Percentiles rank a stretch among this genome's conserved stretches.
Conservation (phyloP, 176 grass and related monocot genomes). For the Oryza meyeriana region DNA sequence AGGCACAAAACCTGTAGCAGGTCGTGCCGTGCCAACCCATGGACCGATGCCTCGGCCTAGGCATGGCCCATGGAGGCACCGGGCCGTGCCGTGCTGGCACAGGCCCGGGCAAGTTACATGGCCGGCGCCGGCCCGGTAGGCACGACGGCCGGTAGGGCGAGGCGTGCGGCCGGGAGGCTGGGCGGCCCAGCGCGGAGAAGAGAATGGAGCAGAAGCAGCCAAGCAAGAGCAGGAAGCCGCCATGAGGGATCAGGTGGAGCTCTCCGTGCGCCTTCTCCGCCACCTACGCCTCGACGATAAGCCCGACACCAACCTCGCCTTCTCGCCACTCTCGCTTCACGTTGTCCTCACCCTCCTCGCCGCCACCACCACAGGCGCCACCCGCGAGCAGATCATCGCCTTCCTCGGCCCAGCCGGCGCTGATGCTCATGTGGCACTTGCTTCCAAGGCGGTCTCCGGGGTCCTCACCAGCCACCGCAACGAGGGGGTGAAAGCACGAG, state of each 20-base stretch:
- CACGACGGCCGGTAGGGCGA: too few relatives aligned
- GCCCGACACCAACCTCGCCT: neutral
- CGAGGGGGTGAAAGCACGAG: neutral
- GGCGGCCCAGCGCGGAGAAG: too few relatives aligned
- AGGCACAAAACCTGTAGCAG: too few relatives aligned
- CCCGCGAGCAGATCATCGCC: slow-evolving; percentile 7
- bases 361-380: neutral
- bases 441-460: neutral
- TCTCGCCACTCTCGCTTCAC: slow-evolving; percentile 23
- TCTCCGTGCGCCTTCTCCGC: slow-evolving; percentile 7
- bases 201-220: too few relatives aligned
- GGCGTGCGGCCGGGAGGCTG: too few relatives aligned
- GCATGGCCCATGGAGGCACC: too few relatives aligned
- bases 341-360: slow-evolving; percentile 20
- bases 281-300: neutral
- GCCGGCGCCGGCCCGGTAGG: too few relatives aligned
- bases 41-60: too few relatives aligned
- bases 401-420: slow-evolving; percentile 22
- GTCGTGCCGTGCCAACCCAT: too few relatives aligned
- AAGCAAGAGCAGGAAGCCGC: too few relatives aligned
- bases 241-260: neutral
- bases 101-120: too few relatives aligned
- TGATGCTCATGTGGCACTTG: neutral
- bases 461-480: neutral
- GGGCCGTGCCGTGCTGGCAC: too few relatives aligned